phyloP scores from a whole-genome alignment of 805 yeast genomes.

The Ogataea minuta region DNA sequence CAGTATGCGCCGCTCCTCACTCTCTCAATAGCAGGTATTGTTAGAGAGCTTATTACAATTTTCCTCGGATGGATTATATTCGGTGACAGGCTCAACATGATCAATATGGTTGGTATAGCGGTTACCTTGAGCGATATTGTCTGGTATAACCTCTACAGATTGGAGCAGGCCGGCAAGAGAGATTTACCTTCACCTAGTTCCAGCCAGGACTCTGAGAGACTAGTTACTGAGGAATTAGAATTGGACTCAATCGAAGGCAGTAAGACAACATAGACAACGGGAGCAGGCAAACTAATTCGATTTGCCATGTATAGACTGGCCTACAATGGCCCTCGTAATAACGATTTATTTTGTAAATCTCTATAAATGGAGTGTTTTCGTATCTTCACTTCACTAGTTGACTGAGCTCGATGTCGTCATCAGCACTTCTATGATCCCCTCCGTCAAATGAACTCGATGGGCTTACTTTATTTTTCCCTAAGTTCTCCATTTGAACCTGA shows the following conservation, averaged over 20 bases:
- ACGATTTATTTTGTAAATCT: background rate
- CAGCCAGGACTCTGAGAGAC: constrained; percentile 21
- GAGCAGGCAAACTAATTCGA: too few species aligned
- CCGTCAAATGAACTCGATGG: constrained; percentile 12
- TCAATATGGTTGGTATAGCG: constrained; percentile 67
- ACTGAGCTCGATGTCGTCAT: constrained; percentile 18
- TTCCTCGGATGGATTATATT: constrained; percentile 61
- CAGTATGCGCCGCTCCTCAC: constrained; percentile 80
- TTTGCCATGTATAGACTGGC: background rate
- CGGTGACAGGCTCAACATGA: constrained; percentile 62
- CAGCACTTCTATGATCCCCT: background rate
- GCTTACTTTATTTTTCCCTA: constrained; percentile 11
- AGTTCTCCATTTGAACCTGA: constrained; percentile 21
- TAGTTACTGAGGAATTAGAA: constrained; percentile 17
- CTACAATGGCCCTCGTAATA: background rate
- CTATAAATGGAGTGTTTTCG: background rate
- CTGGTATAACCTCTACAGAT: constrained; percentile 72
- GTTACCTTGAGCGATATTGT: constrained; percentile 71
- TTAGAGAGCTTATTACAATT: constrained; percentile 84
- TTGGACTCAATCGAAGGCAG: constrained; percentile 15
- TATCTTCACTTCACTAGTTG: constrained; percentile 11
- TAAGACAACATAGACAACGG: constrained; percentile 1
- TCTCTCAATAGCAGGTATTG: constrained; percentile 83
- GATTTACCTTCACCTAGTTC: constrained; percentile 8
- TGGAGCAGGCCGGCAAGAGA: constrained; percentile 18